A percentile compares a stretch with the other conserved stretches of the same genome.
Evolutionary conservation across 345 rosid species (phyloP).

Genomic region (Dipteronia sinensis): DNA sequence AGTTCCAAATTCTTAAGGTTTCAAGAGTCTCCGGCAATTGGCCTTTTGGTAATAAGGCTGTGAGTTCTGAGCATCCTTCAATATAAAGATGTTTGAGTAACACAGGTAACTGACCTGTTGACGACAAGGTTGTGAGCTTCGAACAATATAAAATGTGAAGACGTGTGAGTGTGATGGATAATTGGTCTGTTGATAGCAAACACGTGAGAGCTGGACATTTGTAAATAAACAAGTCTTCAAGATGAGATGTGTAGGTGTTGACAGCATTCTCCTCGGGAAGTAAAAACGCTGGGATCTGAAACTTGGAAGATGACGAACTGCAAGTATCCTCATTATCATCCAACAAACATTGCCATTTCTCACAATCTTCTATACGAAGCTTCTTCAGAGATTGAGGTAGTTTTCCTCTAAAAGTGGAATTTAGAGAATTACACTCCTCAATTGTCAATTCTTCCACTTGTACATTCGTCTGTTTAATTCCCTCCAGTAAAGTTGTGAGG

Average conservation of each 20-base stretch:
- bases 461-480: background rate
- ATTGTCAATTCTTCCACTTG: background rate
- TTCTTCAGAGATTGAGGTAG: background rate
- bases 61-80: accelerated
- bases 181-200: background rate
- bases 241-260: background rate
- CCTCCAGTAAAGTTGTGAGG: background rate
- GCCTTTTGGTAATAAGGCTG: background rate
- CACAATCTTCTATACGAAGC: too few species aligned
- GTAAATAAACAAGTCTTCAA: background rate
- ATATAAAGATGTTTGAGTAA: background rate
- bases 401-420: background rate
- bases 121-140: background rate
- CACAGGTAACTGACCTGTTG: background rate
- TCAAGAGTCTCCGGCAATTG: background rate
- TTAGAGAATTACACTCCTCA: background rate
- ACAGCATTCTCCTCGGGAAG: too few species aligned
- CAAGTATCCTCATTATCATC: background rate
- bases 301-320: background rate
- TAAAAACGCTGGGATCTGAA: too few species aligned
- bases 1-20: background rate
- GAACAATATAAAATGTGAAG: background rate
- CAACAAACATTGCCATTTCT: background rate
- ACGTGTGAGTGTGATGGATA: background rate
- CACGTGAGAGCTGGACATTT: background rate